Percentiles rank a stretch among this genome's conserved stretches.
These are phyloP conservation scores for Globisporangium spiculum DNA, from an alignment of 352 stramenopile species.

Conservation along the genomic window DNA sequence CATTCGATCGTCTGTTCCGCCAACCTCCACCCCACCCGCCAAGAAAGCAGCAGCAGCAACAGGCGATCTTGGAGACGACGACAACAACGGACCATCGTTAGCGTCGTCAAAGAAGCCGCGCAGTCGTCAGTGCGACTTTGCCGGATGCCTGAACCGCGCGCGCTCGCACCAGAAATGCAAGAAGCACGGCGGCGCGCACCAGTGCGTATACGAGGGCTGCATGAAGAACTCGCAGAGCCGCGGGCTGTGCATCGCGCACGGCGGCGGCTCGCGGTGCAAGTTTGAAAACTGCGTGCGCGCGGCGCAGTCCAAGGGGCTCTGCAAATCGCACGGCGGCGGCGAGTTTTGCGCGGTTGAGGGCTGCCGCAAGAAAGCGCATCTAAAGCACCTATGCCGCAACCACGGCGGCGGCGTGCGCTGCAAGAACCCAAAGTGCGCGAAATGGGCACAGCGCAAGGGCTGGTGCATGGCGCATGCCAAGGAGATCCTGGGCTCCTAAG, in stretches of 20 bases:
- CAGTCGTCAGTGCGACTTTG: constrained; percentile 66
- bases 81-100: constrained; percentile 17
- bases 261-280: constrained; percentile 77
- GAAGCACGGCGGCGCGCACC: constrained; percentile 84
- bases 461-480: constrained; percentile 90
- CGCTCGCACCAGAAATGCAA: constrained; percentile 88
- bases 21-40: background rate
- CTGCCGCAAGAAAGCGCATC: constrained; percentile 84
- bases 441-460: constrained; percentile 85
- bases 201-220: constrained; percentile 82
- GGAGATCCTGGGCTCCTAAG: constrained; percentile 50
- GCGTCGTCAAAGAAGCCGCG: constrained; percentile 27
- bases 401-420: constrained; percentile 83
- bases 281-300: constrained; percentile 74
- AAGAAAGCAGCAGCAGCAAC: constrained; percentile 4
- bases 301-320: constrained; percentile 83
- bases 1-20: constrained; percentile 1
- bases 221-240: constrained; percentile 87
- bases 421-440: constrained; percentile 75
- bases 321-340: constrained; percentile 81
- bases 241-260: constrained; percentile 81
- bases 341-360: constrained; percentile 80
- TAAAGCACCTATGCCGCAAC: constrained; percentile 84
- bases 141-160: constrained; percentile 73
- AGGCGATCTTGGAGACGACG: constrained; percentile 16